Conservation (phyloP, 2,329 filamentous ascomycete genomes). For the Penicillium sp. region DNA sequence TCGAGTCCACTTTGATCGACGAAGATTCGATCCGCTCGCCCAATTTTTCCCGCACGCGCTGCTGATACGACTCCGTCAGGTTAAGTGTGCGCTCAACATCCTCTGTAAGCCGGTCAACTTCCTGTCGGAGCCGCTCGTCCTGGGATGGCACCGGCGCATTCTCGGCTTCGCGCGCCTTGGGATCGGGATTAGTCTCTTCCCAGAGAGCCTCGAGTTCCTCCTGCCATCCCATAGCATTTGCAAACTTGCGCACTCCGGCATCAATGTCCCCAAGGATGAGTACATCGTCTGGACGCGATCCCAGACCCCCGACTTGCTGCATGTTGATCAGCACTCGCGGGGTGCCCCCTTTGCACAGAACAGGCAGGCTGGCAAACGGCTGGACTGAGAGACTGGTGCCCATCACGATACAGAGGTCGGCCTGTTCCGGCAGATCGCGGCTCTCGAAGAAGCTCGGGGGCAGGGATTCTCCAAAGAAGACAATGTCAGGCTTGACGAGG, state of each 20-base stretch:
- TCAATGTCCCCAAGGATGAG: constrained; percentile 84
- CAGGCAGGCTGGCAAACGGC: constrained; percentile 83
- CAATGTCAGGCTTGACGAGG: constrained; percentile 90
- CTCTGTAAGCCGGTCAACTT: constrained; percentile 63
- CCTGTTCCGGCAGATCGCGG: constrained; percentile 60
- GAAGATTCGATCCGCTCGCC: constrained; percentile 15
- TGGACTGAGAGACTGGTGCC: constrained; percentile 88
- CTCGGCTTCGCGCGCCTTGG: constrained; percentile 57
- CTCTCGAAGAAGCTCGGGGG: constrained; percentile 70
- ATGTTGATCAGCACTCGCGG: constrained; percentile 88
- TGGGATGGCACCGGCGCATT: constrained; percentile 50
- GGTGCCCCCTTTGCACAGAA: constrained; percentile 63
- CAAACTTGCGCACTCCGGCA: constrained; percentile 76
- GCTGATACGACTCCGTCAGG: constrained; percentile 54
- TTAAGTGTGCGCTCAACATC: constrained; percentile 64
- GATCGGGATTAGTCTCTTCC: constrained; percentile 69
- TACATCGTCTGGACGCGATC: constrained; percentile 81
- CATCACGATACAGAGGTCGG: constrained; percentile 82
- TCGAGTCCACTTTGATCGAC: neutral
- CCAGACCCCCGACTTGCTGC: constrained; percentile 80
- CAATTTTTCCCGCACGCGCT: constrained; percentile 46
- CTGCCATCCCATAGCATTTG: constrained; percentile 80
- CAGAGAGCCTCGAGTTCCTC: constrained; percentile 81
- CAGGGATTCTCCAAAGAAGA: constrained; percentile 85
- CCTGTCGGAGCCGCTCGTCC: constrained; percentile 64